Base-by-base conservation (phyloP, 768 basidiomycete genomes). In the Coprinellus micaceus region DNA sequence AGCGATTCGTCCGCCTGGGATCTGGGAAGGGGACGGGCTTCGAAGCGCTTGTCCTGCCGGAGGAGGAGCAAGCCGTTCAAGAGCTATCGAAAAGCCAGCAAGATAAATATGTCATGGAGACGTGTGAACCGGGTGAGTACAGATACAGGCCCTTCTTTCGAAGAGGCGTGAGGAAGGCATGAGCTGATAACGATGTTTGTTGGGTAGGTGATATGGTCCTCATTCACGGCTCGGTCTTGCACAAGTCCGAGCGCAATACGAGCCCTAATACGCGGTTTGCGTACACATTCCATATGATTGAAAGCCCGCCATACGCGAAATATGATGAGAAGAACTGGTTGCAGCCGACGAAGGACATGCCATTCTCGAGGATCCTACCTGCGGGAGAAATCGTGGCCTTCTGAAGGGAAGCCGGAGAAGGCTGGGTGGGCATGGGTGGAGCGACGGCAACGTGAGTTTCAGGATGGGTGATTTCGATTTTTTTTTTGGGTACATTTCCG, bases 291-390 rank as follows among this genome's bases (percentile, higher is more conserved):
- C 95, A 94, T 62, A 92, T 93, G 91, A 86, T 94, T 47, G 91
- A 96, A 64, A 86, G 81, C 19, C 79, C 80, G 39, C 86, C 83
- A 22, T 71, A 79, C 63, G 89, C 84, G 6, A 71, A 66, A 39
- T 97, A 95, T 56, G 96, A 98, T 59, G 80, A 84, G 64, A 91
- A 91, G 82, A 98, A 97, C 66, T 97, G 95, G 95, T 74, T 98
- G 56, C 95, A 98, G 67, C 94, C 95, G 1, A 93, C 93, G 2
- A 60, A 74, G 10, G 81, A 77, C 12, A 88, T 91, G 87, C 91
- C 94, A 1, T 97, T 98, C 71, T 79, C 84, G 24, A 79, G 71
- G 59, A 71, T 89, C 24, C 64, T 89, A 33, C 58, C 63, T 47
- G 46, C 60, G 2, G 64, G 61, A 19, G 65, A 64, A 52, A 61